Conservation (phyloP, 306 rosid species). For the Casuarina glauca region DNA sequence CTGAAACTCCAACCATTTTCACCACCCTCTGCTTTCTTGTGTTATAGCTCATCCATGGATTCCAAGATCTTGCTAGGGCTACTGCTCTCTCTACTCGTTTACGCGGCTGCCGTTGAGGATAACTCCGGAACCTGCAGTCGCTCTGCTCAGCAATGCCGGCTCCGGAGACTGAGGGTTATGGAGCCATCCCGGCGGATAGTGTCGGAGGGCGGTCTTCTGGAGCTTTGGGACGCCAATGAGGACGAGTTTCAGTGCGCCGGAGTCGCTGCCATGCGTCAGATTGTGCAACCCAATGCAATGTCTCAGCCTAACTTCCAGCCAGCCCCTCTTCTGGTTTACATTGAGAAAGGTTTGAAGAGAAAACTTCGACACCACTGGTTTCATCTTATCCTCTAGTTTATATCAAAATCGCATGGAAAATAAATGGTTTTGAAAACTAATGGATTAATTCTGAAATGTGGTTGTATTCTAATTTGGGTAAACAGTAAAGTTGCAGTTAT, state of each 20-base stretch:
- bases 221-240: conserved; percentile 18
- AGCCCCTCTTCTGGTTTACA: conserved; percentile 20
- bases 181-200: conserved; percentile 15
- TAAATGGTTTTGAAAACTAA: no score
- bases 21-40: neutral
- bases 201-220: conserved; percentile 25
- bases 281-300: conserved; percentile 17
- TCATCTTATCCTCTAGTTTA: no score
- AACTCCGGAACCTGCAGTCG: neutral
- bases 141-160: conserved; percentile 22
- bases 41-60: conserved; percentile 19
- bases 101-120: conserved; percentile 3
- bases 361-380: no score
- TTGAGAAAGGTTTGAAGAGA: conserved; percentile 24
- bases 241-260: conserved; percentile 30
- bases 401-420: no score
- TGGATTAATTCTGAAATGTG: no score
- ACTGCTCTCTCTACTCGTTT: conserved; percentile 9
- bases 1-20: neutral
- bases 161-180: neutral
- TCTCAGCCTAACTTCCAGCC: conserved; percentile 15
- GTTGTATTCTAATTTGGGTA: no score
- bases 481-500: no score
- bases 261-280: conserved; percentile 10
- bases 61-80: conserved; percentile 2